Evolutionary conservation across 2,329 filamentous ascomycete genomes (phyloP).

Genomic region (Exophiala aquamarina): DNA sequence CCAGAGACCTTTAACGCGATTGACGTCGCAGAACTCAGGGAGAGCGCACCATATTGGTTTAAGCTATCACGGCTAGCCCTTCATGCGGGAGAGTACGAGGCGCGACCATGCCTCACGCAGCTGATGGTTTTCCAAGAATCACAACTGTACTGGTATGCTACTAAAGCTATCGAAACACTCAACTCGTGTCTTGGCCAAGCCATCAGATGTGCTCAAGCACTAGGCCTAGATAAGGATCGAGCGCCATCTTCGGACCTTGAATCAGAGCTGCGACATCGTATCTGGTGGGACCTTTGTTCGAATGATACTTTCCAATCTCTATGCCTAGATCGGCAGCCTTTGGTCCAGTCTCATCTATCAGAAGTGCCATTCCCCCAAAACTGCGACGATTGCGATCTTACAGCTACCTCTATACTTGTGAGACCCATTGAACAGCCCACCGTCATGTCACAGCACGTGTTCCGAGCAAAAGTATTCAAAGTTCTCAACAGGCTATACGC

Average conservation of each 20-base stretch:
- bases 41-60: slow-evolving; percentile 32
- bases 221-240: slow-evolving; percentile 28
- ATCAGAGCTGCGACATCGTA: slow-evolving; percentile 28
- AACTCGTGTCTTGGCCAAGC: slow-evolving; percentile 32
- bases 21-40: slow-evolving; percentile 19
- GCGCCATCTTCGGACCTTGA: slow-evolving; percentile 23
- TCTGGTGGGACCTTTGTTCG: slow-evolving; percentile 31
- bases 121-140: slow-evolving; percentile 32
- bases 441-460: slow-evolving; percentile 25
- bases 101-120: slow-evolving; percentile 31
- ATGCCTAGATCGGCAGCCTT: slow-evolving; percentile 29
- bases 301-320: slow-evolving; percentile 31
- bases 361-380: slow-evolving; percentile 30
- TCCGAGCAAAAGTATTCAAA: slow-evolving; percentile 26
- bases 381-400: slow-evolving; percentile 31
- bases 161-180: slow-evolving; percentile 32
- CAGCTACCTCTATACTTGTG: slow-evolving; percentile 20
- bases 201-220: slow-evolving; percentile 30
- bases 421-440: slow-evolving; percentile 28
- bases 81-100: slow-evolving; percentile 31
- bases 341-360: slow-evolving; percentile 26
- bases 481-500: slow-evolving; percentile 27
- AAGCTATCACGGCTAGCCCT: slow-evolving; percentile 33
- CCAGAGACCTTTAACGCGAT: slow-evolving; percentile 16
- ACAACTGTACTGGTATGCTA: slow-evolving; percentile 35